A percentile compares a stretch with the other conserved stretches of the same genome.
Evolutionary conservation across 495 filamentous ascomycete species (phyloP).

Genomic region (Melanomma pulvis-pyrius): DNA sequence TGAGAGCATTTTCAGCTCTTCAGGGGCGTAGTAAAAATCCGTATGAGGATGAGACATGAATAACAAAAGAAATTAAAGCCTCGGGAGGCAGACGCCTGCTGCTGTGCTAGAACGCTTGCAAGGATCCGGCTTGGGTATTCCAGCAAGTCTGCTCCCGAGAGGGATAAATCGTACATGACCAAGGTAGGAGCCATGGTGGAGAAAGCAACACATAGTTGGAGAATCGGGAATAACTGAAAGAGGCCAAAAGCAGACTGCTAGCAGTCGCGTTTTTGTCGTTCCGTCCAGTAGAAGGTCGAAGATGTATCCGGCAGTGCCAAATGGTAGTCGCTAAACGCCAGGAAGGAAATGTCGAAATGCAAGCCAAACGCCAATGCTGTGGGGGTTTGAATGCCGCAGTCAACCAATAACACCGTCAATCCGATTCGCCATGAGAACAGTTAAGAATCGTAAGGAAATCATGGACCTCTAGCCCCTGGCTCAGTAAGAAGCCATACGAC

Average conservation of each 20-base stretch:
- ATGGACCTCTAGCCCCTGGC: not conserved
- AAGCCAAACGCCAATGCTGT: conserved; percentile 28
- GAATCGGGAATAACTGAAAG: not conserved
- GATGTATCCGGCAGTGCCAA: conserved; percentile 15
- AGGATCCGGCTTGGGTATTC: conserved; percentile 13
- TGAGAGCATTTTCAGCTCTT: conserved; percentile 34
- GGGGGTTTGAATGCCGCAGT: conserved; percentile 15
- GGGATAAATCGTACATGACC: not conserved
- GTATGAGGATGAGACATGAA: conserved; percentile 26
- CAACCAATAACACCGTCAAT: conserved; percentile 35
- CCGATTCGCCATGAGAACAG: conserved; percentile 34
- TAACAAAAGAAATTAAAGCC: conserved; percentile 34
- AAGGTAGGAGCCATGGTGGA: not conserved
- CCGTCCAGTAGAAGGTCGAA: not conserved
- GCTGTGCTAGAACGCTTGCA: conserved; percentile 17
- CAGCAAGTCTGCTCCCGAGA: conserved; percentile 15
- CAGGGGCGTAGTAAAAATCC: conserved; percentile 14
- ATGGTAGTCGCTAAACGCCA: conserved; percentile 38
- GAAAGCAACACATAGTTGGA: conserved; percentile 14
- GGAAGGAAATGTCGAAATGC: conserved; percentile 20
- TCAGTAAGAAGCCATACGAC: conserved; percentile 42
- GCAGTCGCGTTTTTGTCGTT: not conserved
- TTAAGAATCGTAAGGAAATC: conserved; percentile 25
- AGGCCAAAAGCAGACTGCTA: conserved; percentile 1
- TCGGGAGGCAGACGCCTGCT: conserved; percentile 29